These are phyloP conservation scores for Fagus crenata DNA, from an alignment of 306 rosid genomes.

Conservation along the genomic window DNA sequence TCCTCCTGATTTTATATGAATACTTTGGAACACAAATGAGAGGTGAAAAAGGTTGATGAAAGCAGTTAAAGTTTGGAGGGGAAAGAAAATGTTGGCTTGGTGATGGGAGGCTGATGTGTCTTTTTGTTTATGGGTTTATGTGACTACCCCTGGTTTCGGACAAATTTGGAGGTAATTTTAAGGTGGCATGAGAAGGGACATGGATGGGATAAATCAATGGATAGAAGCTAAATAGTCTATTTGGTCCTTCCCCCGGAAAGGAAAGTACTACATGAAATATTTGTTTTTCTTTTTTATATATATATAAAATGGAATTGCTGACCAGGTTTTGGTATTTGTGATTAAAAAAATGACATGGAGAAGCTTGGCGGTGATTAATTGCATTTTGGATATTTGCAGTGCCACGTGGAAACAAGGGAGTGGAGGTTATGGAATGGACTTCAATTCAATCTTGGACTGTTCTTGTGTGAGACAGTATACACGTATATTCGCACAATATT, in stretches of 20 bases:
- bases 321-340: constrained; percentile 44
- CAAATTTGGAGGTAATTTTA: constrained; percentile 34
- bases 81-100: constrained; percentile 30
- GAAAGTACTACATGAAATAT: constrained; percentile 15
- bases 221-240: constrained; percentile 43
- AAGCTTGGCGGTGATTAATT: constrained; percentile 49
- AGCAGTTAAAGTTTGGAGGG: constrained; percentile 35
- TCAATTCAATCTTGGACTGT: constrained; percentile 45
- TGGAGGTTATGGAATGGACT: constrained; percentile 71
- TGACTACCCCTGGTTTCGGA: constrained; percentile 67
- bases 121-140: constrained; percentile 42
- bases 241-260: not conserved
- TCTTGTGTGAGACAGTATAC: not conserved
- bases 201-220: constrained; percentile 19
- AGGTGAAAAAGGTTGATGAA: constrained; percentile 42
- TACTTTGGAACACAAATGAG: constrained; percentile 46
- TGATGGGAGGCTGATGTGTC: constrained; percentile 31
- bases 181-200: constrained; percentile 20
- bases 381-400: constrained; percentile 55
- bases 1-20: constrained; percentile 14
- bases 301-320: constrained; percentile 37
- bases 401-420: constrained; percentile 62
- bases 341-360: constrained; percentile 44
- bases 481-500: too few relatives aligned
- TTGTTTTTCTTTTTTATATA: not conserved